Percentiles rank a stretch among this genome's conserved stretches.
phyloP scores from a whole-genome alignment of 768 basidiomycete species.

The Tulasnella sp. region DNA sequence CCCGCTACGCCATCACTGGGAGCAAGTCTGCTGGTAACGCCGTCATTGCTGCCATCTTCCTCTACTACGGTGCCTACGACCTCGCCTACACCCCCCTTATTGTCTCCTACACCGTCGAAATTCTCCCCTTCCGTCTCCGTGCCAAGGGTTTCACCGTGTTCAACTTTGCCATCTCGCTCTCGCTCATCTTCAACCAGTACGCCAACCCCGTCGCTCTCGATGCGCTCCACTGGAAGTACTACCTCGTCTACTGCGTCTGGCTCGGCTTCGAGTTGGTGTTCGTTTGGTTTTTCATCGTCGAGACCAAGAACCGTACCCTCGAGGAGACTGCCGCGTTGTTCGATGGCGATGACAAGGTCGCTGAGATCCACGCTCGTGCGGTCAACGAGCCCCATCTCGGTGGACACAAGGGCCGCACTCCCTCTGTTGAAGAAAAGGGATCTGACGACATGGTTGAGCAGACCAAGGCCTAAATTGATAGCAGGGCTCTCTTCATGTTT shows the following conservation, averaged over 20 bases:
- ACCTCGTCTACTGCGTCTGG: constrained; percentile 64
- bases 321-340: constrained; percentile 76
- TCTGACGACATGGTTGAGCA: constrained; percentile 11
- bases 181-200: constrained; percentile 84
- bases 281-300: constrained; percentile 44
- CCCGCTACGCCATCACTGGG: constrained; percentile 24
- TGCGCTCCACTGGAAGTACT: constrained; percentile 61
- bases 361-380: constrained; percentile 15
- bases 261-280: constrained; percentile 52
- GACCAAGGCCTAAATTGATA: neutral
- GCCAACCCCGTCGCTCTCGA: constrained; percentile 70
- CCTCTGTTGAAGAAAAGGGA: constrained; percentile 13
- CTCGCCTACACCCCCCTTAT: constrained; percentile 78
- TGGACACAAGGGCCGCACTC: neutral
- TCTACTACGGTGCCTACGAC: constrained; percentile 71
- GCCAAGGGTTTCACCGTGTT: constrained; percentile 79
- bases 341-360: constrained; percentile 49
- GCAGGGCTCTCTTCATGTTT: too few species aligned
- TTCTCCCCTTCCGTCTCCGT: constrained; percentile 68
- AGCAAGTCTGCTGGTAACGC: constrained; percentile 34
- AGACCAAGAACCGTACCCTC: constrained; percentile 39
- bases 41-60: constrained; percentile 73
- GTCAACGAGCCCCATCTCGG: neutral
- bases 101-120: constrained; percentile 79
- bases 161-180: constrained; percentile 61